Evolutionary conservation across 768 basidiomycete genomes (phyloP).

Genomic region (Pulveroboletus sp.): DNA sequence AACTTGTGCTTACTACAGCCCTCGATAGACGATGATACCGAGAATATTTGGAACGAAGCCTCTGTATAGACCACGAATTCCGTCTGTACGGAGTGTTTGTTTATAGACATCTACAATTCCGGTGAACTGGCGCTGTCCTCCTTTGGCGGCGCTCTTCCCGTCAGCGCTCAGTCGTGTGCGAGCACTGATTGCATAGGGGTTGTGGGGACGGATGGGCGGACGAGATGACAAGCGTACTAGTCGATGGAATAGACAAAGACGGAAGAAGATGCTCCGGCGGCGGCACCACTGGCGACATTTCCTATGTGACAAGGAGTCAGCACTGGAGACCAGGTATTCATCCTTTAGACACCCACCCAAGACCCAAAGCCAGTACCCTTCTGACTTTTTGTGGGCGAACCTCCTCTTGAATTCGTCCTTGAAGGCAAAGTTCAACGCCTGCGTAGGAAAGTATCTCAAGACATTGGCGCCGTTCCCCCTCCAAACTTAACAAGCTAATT

Average conservation of each 20-base stretch:
- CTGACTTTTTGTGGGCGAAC: slow-evolving; percentile 34
- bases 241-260: slow-evolving; percentile 46
- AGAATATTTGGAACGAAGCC: slow-evolving; percentile 40
- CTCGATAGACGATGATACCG: slow-evolving; percentile 41
- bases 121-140: slow-evolving; percentile 38
- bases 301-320: slow-evolving; percentile 18
- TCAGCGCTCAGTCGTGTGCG: slow-evolving; percentile 41
- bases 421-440: slow-evolving; percentile 46
- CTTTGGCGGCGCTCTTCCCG: slow-evolving; percentile 32
- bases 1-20: slow-evolving; percentile 34
- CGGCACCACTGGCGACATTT: slow-evolving; percentile 40
- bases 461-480: slow-evolving; percentile 43
- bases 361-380: slow-evolving; percentile 37
- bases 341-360: slow-evolving; percentile 18
- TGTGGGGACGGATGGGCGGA: neutral
- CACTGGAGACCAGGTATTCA: neutral
- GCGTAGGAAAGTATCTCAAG: slow-evolving; percentile 43
- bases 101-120: slow-evolving; percentile 42
- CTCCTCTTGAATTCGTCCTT: slow-evolving; percentile 39
- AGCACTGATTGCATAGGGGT: slow-evolving; percentile 24
- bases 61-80: slow-evolving; percentile 38
- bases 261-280: slow-evolving; percentile 38
- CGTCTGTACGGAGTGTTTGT: slow-evolving; percentile 39
- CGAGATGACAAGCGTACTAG: slow-evolving; percentile 26
- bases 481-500: slow-evolving; percentile 32